Conservation (phyloP, 2,329 filamentous ascomycete species). For the Aureobasidium pullulans region DNA sequence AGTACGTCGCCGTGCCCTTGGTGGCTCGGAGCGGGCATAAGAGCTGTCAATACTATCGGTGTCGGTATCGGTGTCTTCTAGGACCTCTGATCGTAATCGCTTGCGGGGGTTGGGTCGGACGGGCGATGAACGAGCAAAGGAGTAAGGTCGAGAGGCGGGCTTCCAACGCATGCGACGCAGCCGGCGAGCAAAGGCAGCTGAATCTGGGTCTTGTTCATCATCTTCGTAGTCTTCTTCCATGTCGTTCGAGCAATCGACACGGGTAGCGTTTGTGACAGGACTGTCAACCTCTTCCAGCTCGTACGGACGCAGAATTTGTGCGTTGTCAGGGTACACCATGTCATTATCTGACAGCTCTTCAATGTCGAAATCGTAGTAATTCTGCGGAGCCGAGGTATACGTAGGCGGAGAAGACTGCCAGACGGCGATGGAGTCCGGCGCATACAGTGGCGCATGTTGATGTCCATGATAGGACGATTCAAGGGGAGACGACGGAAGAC, state of each 20-base stretch:
- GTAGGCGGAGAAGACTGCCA: slow-evolving; percentile 4
- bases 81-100: background rate
- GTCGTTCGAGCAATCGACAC: background rate
- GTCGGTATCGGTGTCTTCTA: background rate
- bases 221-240: background rate
- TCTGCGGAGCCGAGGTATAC: background rate
- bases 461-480: background rate
- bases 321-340: slow-evolving; percentile 32
- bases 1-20: background rate
- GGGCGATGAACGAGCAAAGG: background rate
- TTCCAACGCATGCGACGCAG: slow-evolving; percentile 1
- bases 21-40: background rate
- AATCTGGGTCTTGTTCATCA: background rate
- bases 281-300: slow-evolving; percentile 35
- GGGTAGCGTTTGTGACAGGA: slow-evolving; percentile 5
- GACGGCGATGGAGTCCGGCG: background rate
- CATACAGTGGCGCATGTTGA: background rate
- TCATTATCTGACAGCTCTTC: slow-evolving; percentile 35
- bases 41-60: background rate
- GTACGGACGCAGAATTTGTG: slow-evolving; percentile 38
- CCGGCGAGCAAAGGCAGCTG: background rate
- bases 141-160: background rate
- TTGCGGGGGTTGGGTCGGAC: background rate
- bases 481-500: background rate
- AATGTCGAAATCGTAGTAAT: slow-evolving; percentile 30